A percentile compares a stretch with the other conserved stretches of the same genome.
Conservation (phyloP, 1,284 basidiomycete genomes). For the Polyporus tsugae region DNA sequence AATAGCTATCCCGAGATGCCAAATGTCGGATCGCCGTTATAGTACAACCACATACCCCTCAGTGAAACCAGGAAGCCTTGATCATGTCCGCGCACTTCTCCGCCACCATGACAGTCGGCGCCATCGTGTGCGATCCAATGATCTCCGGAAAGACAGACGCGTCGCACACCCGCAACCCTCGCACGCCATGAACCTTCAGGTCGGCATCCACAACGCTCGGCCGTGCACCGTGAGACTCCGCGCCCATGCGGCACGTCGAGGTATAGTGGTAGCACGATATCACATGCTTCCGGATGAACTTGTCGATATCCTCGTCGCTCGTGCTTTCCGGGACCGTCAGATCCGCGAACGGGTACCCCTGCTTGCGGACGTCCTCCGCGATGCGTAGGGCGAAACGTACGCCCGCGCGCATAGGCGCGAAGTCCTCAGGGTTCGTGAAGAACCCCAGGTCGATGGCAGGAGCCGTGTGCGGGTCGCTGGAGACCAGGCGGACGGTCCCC, state of each 20-base stretch:
- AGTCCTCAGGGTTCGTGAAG: slow-evolving; percentile 39
- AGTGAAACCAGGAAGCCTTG: not conserved
- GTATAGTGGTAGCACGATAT: slow-evolving; percentile 46
- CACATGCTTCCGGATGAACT: slow-evolving; percentile 15
- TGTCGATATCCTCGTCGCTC: slow-evolving; percentile 38
- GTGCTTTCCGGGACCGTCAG: slow-evolving; percentile 39
- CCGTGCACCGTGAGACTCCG: slow-evolving; percentile 35
- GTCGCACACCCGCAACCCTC: slow-evolving; percentile 50
- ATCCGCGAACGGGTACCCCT: slow-evolving; percentile 43
- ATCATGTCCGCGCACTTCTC: slow-evolving; percentile 43
- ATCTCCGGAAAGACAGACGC: slow-evolving; percentile 50
- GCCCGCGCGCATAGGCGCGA: slow-evolving; percentile 34
- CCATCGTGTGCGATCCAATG: slow-evolving; percentile 47
- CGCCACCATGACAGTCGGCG: slow-evolving; percentile 46
- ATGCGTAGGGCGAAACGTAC: slow-evolving; percentile 40
- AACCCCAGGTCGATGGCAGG: slow-evolving; percentile 44
- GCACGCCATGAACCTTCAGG: slow-evolving; percentile 56
- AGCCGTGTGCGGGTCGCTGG: slow-evolving; percentile 41
- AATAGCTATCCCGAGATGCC: no score
- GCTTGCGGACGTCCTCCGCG: slow-evolving; percentile 39
- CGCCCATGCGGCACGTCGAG: slow-evolving; percentile 50
- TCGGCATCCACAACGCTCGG: slow-evolving; percentile 58
- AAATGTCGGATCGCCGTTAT: no score
- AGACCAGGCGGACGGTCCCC: slow-evolving; percentile 44
- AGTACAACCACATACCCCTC: not conserved